These are phyloP conservation scores for Solanum neorickii DNA, from an alignment of 257 asterid genomes.

Conservation along the genomic window DNA sequence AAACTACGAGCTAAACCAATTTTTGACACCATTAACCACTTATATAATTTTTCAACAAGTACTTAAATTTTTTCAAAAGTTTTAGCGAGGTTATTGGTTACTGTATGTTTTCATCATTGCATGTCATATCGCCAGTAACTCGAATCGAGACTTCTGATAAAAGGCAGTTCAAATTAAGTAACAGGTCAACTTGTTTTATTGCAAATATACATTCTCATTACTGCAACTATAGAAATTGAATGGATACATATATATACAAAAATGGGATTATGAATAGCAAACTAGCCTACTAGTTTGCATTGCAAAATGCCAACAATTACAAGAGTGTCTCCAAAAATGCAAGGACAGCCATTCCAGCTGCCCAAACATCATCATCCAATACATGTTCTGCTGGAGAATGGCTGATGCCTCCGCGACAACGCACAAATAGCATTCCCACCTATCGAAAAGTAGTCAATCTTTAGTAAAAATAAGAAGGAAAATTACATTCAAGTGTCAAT, in stretches of 20 bases:
- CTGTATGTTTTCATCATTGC: neutral
- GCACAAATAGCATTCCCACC: slow-evolving; percentile 92
- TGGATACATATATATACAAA: neutral
- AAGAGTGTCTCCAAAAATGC: slow-evolving; percentile 57
- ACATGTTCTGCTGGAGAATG: slow-evolving; percentile 96
- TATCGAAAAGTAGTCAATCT: slow-evolving; percentile 7
- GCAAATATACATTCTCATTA: neutral
- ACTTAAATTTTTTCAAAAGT: neutral
- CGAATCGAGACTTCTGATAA: neutral
- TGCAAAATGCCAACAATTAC: slow-evolving; percentile 11
- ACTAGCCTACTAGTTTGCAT: neutral
- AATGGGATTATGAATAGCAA: neutral
- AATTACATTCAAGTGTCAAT: neutral
- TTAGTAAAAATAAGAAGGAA: neutral
- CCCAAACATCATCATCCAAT: slow-evolving; percentile 74
- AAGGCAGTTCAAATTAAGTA: neutral
- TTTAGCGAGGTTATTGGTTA: neutral
- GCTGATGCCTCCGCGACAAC: slow-evolving; percentile 94
- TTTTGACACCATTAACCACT: neutral
- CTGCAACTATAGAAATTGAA: neutral
- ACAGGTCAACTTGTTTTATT: neutral
- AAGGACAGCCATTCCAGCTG: slow-evolving; percentile 70
- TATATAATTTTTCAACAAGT: neutral
- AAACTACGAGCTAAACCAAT: neutral
- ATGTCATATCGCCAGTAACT: neutral